Evolutionary conservation across 2,329 filamentous ascomycete species (phyloP).

Genomic region (Amauroascus niger): DNA sequence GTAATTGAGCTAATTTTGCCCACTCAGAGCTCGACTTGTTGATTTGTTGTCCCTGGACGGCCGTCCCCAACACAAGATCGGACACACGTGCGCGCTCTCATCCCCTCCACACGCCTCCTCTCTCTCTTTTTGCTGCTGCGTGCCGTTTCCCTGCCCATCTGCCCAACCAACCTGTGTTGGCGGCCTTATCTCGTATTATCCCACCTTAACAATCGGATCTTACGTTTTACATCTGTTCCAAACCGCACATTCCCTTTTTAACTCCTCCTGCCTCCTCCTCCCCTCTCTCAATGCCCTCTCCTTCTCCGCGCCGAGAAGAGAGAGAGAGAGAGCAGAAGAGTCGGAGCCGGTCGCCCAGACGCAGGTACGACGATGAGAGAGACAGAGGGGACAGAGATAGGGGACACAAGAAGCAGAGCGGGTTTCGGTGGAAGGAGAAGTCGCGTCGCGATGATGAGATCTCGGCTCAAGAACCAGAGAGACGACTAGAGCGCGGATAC

Average conservation of each 20-base stretch:
- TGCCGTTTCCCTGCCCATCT: not conserved
- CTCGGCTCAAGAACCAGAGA: conserved; percentile 33
- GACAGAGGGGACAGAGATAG: conserved; percentile 29
- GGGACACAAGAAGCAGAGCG: conserved; percentile 22
- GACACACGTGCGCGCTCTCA: conserved; percentile 3
- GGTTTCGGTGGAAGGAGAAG: conserved; percentile 43
- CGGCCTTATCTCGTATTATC: not conserved
- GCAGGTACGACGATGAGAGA: conserved; percentile 28
- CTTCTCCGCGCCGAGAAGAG: conserved; percentile 26
- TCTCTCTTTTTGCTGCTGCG: not conserved
- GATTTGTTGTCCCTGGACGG: not conserved
- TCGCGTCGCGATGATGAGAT: conserved; percentile 40
- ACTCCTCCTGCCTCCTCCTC: not conserved
- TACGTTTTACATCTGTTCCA: not conserved
- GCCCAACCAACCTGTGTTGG: not conserved
- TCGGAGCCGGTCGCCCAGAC: conserved; percentile 38
- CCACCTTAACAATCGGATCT: not conserved
- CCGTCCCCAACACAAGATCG: not conserved
- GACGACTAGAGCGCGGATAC: conserved; percentile 47
- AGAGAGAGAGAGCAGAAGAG: conserved; percentile 30
- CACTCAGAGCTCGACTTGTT: no score
- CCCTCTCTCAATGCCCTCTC: conserved; percentile 14
- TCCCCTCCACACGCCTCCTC: conserved; percentile 4
- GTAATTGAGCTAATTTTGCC: not conserved
- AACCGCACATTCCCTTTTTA: not conserved